Evolutionary conservation across 371 early-diverging fungal species (phyloP), one percentile per base, ranked within the genome.

Genomic region (Actinomortierella ambigua): DNA sequence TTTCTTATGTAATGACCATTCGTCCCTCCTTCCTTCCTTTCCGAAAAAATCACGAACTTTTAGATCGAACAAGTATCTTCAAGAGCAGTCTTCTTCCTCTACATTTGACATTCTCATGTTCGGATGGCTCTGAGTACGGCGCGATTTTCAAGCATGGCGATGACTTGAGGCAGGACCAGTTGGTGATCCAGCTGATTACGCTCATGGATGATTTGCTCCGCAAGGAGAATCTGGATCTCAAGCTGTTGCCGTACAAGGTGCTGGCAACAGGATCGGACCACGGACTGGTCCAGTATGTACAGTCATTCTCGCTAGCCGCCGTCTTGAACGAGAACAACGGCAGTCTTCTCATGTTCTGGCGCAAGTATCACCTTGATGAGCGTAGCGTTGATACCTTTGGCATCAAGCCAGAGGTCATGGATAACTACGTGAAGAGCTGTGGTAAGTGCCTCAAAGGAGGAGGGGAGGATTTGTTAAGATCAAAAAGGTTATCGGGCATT

Each of bases 121-220:
- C 79, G 5, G 95, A 95, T 68, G 91, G 88, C 11, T 69, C 77
- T 20, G 91, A 93, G 76, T 95, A 95, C 63, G 89, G 91, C 2
- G 85, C 87, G 53, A 97, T 99, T 3, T 97, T 96, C 84, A 99
- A 99, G 76, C 82, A 87, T 0, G 99, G 99, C 5, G 99, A 99
- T 75, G 99, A 99, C 67, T 77, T 99, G 77, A 80, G 98, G 27
- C 99, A 99, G 80, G 99, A 99, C 81, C 98, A 98, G 76, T 82
- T 99, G 24, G 95, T 96, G 5, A 92, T 99, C 43, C 98, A 98
- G 75, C 89, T 98, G 53, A 95, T 98, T 56, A 92, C 91, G 0
- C 81, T 99, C 26, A 98, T 98, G 97, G 97, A 98, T 76, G 85
- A 88, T 57, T 81, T 98, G 23, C 76, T 98, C 49, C 86, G 90